These are phyloP conservation scores for Hirsutella rhossiliensis DNA, from an alignment of 2,329 filamentous ascomycete genomes.

Conservation along the genomic window DNA sequence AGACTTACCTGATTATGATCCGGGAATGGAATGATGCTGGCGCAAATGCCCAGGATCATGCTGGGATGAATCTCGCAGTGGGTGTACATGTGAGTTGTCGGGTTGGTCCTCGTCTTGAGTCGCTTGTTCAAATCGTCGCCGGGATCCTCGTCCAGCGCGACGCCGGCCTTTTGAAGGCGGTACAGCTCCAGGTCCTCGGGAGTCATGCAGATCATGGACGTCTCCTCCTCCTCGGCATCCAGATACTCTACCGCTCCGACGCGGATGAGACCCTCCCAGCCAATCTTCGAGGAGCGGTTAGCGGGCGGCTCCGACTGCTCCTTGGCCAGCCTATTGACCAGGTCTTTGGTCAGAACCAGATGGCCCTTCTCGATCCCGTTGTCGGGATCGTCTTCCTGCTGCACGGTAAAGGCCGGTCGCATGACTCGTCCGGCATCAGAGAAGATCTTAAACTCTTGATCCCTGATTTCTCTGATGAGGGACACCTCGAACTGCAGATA, in stretches of 20 bases:
- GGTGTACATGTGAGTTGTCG: constrained; percentile 83
- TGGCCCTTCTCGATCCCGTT: constrained; percentile 47
- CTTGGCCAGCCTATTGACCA: constrained; percentile 62
- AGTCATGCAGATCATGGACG: constrained; percentile 98
- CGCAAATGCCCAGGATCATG: constrained; percentile 97
- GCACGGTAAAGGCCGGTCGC: constrained; percentile 84
- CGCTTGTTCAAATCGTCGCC: constrained; percentile 66
- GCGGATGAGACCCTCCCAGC: constrained; percentile 78
- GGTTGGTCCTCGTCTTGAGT: constrained; percentile 78
- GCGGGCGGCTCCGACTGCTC: constrained; percentile 55
- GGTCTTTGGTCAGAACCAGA: constrained; percentile 74
- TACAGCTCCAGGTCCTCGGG: constrained; percentile 84
- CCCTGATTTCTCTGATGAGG: constrained; percentile 88
- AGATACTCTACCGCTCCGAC: constrained; percentile 88
- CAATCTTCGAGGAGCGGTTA: constrained; percentile 53
- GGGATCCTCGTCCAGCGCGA: constrained; percentile 47
- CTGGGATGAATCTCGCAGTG: constrained; percentile 99
- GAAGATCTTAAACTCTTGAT: constrained; percentile 97
- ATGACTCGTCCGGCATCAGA: constrained; percentile 94
- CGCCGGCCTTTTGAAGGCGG: constrained; percentile 55
- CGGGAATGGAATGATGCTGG: constrained; percentile 98
- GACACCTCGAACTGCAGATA: constrained; percentile 88
- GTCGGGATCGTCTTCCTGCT: constrained; percentile 70
- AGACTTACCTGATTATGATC: constrained; percentile 78
- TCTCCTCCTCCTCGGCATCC: constrained; percentile 96